Evolutionary conservation across 306 rosid species (phyloP).

Genomic region (Vigna angularis): DNA sequence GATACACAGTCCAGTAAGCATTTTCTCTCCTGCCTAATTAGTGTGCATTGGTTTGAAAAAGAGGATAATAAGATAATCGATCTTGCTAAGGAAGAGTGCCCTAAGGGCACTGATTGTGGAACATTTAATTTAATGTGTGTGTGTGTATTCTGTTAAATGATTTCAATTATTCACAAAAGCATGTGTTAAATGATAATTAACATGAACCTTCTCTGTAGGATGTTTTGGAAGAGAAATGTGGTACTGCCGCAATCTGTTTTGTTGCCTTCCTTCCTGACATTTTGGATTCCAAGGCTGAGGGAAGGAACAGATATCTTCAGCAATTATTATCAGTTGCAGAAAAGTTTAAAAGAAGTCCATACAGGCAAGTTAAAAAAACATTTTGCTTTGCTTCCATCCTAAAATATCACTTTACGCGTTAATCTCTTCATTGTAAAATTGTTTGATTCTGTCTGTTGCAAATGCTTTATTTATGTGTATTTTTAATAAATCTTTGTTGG

Average conservation of each 20-base stretch:
- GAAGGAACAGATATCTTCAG: conserved; percentile 83
- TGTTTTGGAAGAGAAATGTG: conserved; percentile 92
- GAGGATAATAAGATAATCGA: conserved; percentile 3
- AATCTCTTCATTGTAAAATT: neutral
- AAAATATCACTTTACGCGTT: neutral
- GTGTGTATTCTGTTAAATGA: neutral
- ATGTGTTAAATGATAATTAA: neutral
- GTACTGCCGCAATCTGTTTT: conserved; percentile 93
- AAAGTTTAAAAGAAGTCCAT: conserved; percentile 90
- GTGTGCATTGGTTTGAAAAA: neutral
- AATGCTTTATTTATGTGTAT: conserved; percentile 12
- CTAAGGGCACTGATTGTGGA: neutral
- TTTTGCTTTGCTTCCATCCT: conserved; percentile 24
- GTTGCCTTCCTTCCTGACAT: conserved; percentile 97
- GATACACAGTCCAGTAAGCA: conserved; percentile 75
- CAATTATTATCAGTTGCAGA: conserved; percentile 88
- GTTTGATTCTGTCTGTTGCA: conserved; percentile 17
- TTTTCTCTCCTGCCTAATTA: conserved; percentile 26
- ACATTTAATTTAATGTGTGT: neutral
- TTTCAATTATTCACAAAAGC: neutral
- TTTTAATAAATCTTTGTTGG: neutral
- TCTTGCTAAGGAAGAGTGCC: neutral
- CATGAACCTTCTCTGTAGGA: conserved; percentile 55
- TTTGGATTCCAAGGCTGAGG: conserved; percentile 97
- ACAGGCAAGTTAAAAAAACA: conserved; percentile 62